Base-by-base conservation (phyloP, 176 grass and related monocot species). In the Aegilops tauschii region DNA sequence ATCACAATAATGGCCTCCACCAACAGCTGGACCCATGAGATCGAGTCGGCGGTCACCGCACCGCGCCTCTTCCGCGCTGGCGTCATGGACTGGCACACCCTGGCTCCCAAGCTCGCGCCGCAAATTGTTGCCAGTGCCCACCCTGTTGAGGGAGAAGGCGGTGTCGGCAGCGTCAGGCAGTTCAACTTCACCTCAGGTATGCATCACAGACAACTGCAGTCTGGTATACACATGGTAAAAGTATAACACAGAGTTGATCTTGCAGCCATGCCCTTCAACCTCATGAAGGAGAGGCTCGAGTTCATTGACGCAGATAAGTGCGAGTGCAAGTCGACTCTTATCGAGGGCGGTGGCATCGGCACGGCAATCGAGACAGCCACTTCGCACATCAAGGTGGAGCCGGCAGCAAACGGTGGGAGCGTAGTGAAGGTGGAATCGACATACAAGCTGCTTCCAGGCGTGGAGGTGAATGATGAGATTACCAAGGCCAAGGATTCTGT, bases 271-370 rank as follows among this genome's bases (percentile, higher is more conserved):
- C 92, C 94, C 1, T 90, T 92, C 77, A 18, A 9, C 69, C 12
- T 73, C 54, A 34, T 85, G 76, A 94, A 97, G 86, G 94, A 97
- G 76, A 73, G 67, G n/a, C 66, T 97, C 12, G 94, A 94, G 12
- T 92, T 89, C 73, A 1, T 90, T 28, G 94, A 97, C 82, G 8
- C 6, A 8, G 90, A 83, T 59, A 89, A 92, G 68, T 92, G 69
- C 29, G 92, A 97, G 88, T 73, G 21, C 88, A 94, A 90, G 76
- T 71, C 83, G 4, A 85, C 83, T 6, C 73, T 92, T 10, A 2
- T 92, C 12, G 94, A 92, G 83, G 92, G 94, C 29, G 92, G 94
- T 5, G 87, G 72, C 25, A 69, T 97, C 37, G 92, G 88, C 18
- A 52, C 66, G 8, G 36, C 40, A 12, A 49, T 93, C 42, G 88